Conservation (phyloP, 1,284 basidiomycete genomes). For the Cryptococcus sp. region DNA sequence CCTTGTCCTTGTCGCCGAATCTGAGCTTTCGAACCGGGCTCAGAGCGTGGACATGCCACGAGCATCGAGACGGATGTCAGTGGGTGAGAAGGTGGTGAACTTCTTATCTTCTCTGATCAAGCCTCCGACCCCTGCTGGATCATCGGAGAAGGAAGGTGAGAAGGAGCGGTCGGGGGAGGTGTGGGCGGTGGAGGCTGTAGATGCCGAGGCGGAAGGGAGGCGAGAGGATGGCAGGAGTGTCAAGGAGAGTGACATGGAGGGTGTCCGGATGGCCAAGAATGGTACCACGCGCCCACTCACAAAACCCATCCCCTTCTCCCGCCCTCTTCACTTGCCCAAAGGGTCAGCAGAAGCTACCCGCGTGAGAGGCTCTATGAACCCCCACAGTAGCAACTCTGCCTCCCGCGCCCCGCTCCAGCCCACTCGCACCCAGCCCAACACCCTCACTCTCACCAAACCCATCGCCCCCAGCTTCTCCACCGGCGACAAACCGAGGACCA, state of each 20-base stretch:
- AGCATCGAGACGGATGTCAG: constrained; percentile 8
- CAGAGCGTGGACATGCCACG: background rate
- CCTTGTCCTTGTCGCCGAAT: background rate
- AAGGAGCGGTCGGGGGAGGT: background rate
- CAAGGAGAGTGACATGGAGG: background rate
- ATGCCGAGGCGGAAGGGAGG: background rate
- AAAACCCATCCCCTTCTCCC: constrained; percentile 12
- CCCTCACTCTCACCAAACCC: background rate
- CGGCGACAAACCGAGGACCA: background rate
- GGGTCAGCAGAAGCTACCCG: background rate
- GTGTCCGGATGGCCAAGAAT: background rate
- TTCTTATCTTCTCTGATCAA: constrained; percentile 13
- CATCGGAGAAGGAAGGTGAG: background rate
- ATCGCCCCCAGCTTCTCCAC: background rate
- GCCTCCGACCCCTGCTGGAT: background rate
- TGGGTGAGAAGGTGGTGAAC: constrained; percentile 14
- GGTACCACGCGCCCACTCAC: background rate
- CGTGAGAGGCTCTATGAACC: background rate
- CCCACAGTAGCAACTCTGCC: background rate
- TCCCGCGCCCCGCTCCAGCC: background rate
- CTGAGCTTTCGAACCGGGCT: background rate
- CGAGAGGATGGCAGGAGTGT: background rate
- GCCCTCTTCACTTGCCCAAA: constrained; percentile 1
- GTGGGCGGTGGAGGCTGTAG: background rate
- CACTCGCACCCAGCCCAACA: background rate